phyloP scores from a whole-genome alignment of 768 basidiomycete species.

The Auriscalpium vulgare region DNA sequence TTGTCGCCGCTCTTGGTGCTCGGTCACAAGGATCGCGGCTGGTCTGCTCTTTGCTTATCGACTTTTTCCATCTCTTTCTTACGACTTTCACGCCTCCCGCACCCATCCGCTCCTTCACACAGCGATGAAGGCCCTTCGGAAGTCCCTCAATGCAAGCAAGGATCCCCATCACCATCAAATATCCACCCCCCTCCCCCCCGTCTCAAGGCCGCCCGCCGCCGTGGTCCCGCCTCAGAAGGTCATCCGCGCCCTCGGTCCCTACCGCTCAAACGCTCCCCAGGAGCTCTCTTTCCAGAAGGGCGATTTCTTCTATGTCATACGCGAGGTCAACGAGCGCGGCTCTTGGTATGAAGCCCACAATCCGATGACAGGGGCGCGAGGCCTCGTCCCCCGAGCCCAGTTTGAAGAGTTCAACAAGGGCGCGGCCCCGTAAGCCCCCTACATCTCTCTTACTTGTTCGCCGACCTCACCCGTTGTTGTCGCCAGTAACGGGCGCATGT shows the following conservation, averaged over 20 bases:
- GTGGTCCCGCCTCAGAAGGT: conserved; percentile 89
- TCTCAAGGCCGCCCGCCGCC: conserved; percentile 63
- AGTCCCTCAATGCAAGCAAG: conserved; percentile 69
- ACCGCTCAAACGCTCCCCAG: conserved; percentile 67
- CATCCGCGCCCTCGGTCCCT: conserved; percentile 70
- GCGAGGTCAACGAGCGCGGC: conserved; percentile 50
- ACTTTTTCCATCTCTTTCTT: conserved; percentile 19
- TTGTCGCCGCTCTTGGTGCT: background rate
- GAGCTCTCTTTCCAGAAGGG: conserved; percentile 88
- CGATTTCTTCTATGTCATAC: conserved; percentile 95
- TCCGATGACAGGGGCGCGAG: conserved; percentile 83
- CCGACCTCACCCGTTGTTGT: conserved; percentile 1
- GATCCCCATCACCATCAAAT: conserved; percentile 61
- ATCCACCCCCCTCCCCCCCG: conserved; percentile 53
- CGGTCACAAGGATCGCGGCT: conserved; percentile 11
- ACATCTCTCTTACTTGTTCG: conserved; percentile 2
- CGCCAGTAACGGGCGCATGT: conserved; percentile 1
- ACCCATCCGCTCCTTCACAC: conserved; percentile 3
- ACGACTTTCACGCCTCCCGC: conserved; percentile 13
- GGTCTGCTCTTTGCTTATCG: conserved; percentile 17
- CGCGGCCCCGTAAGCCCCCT: conserved; percentile 44
- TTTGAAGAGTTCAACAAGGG: conserved; percentile 90
- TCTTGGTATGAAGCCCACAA: conserved; percentile 94
- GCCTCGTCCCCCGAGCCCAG: conserved; percentile 77
- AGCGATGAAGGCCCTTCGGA: conserved; percentile 76